Percentiles rank a stretch among this genome's conserved stretches.
These are phyloP conservation scores for Diplodia sapinea DNA, from an alignment of 2,329 filamentous ascomycete genomes.

Conservation along the genomic window DNA sequence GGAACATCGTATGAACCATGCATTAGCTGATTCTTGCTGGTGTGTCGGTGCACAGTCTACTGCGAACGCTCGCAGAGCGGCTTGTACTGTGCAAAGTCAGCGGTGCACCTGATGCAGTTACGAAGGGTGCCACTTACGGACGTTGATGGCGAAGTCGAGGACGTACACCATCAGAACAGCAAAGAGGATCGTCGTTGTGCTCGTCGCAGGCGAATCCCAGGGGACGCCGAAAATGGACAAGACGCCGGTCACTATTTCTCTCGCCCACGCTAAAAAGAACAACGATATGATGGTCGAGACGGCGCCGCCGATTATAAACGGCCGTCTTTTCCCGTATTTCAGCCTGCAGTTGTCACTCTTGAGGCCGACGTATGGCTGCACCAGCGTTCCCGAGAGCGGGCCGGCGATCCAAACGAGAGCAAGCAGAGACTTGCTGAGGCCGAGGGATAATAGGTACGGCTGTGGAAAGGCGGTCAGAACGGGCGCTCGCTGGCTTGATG, in stretches of 20 bases:
- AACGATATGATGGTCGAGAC: constrained; percentile 57
- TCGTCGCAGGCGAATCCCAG: constrained; percentile 67
- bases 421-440: constrained; percentile 58
- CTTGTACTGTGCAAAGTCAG: constrained; percentile 68
- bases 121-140: constrained; percentile 59
- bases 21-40: constrained; percentile 91
- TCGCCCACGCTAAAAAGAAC: constrained; percentile 58
- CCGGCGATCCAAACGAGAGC: constrained; percentile 63
- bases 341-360: constrained; percentile 59
- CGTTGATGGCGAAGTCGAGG: constrained; percentile 94
- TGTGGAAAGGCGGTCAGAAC: constrained; percentile 34
- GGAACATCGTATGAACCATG: constrained; percentile 87
- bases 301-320: constrained; percentile 59
- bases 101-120: not conserved
- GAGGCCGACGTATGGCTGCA: constrained; percentile 61
- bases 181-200: constrained; percentile 71
- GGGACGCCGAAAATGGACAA: constrained; percentile 74
- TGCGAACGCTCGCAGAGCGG: constrained; percentile 87
- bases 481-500: constrained; percentile 27
- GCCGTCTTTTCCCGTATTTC: constrained; percentile 57
- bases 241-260: constrained; percentile 65
- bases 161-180: constrained; percentile 89
- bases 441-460: constrained; percentile 60
- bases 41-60: constrained; percentile 91
- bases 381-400: constrained; percentile 58